Evolutionary conservation across 129 eudicot species (phyloP), one percentile per base, ranked within the genome.

Genomic region (Chrysanthemum makinoi): DNA sequence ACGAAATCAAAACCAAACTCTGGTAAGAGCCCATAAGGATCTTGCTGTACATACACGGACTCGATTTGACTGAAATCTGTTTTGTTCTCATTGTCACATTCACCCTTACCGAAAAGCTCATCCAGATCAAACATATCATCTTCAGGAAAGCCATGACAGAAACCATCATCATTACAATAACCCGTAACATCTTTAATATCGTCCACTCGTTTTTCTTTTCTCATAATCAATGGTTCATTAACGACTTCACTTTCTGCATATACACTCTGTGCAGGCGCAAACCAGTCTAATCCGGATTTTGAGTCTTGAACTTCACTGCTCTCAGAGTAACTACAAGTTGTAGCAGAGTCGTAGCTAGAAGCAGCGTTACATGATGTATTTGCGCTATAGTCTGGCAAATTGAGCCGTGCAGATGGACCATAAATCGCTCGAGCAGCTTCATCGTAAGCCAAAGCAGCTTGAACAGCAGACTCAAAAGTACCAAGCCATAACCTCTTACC

Each of bases 361-460:
- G 77, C 14, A 39, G 86, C 77, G 28, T 62, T 63, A 19, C 73
- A 15, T 19, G 47, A 2, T 6, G 51, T 17, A 58, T 30, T 49
- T 3, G 79, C 62, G 17, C 49, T 16, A 20, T 62, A 64, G 70
- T 55, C 51, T 0, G 90, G 87, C 10, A 89, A 51, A 58, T 94
- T 94, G 3, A 94, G 84, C 6, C 96, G 87, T 1, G 98, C 98
- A 64, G 6, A 61, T 1, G 83, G 62, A 0, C 96, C 98, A 77
- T 94, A 94, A 89, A 94, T 94, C 2, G 93, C 95, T 58, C 73
- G 70, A 5, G 98, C 98, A 62, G 98, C 96, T 58, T 87, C 90
- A 79, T 94, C 96, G 62, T 94, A 94, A n/a, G 96, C 95, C 35
- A 69, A 59, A 53, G 98, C 98, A 63, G 95, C 98, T 50, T 87